Percentiles rank a stretch among this genome's conserved stretches.
These are phyloP conservation scores for Fragaria ananassa DNA, from an alignment of 306 rosid species.

Conservation along the genomic window DNA sequence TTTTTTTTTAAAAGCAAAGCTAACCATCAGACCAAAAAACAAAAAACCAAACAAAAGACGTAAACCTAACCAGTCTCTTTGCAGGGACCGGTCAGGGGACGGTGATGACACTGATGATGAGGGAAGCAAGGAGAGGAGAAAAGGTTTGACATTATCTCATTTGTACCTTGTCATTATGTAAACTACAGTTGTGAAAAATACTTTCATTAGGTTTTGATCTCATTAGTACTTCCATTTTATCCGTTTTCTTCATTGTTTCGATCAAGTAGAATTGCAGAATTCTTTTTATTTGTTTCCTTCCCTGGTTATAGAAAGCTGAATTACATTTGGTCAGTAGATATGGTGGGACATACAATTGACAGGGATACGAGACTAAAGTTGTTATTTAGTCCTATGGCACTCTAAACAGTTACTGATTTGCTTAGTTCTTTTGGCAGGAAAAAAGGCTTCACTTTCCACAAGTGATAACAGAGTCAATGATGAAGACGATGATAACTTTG, in stretches of 20 bases:
- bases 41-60: too few relatives aligned
- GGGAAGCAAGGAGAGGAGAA: conserved; percentile 47
- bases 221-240: background rate
- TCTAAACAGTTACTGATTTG: background rate
- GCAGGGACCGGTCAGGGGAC: conserved; percentile 62
- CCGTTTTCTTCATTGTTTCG: background rate
- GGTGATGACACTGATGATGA: conserved; percentile 54
- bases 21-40: conserved; percentile 7
- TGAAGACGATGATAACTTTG: conserved; percentile 51
- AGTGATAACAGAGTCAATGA: conserved; percentile 42
- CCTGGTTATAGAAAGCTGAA: background rate
- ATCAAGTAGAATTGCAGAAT: background rate
- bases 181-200: background rate
- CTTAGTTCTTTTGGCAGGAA: conserved; percentile 47
- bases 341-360: background rate
- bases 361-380: background rate
- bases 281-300: background rate
- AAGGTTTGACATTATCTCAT: conserved; percentile 46
- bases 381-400: background rate
- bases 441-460: conserved; percentile 45
- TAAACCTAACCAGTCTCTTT: conserved; percentile 35
- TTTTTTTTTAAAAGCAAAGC: background rate
- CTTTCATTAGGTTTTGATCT: background rate
- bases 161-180: background rate
- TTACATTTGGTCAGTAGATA: background rate